Evolutionary conservation across 495 filamentous ascomycete genomes (phyloP), one percentile per base, ranked within the genome.

Genomic region (Margaritispora aquatica): DNA sequence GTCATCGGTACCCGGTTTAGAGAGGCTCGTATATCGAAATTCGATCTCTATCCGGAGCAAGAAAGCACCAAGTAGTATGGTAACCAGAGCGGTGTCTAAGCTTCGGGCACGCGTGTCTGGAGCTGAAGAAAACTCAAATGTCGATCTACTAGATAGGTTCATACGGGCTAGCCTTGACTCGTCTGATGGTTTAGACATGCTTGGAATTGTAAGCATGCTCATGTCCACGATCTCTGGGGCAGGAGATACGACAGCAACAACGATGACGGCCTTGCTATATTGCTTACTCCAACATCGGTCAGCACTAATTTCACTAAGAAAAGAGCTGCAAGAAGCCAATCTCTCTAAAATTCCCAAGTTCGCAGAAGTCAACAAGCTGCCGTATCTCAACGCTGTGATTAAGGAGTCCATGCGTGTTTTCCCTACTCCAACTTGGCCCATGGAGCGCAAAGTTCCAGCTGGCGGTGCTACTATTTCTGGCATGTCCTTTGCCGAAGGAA

Each of bases 371-470:
- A 22, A 22, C 19, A 62, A 62, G 20, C 26, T 63, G 15, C 34
- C 38, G 1, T 59, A 51, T 26, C 50, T 63, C 13, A 34, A 48
- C 11, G 55, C 61, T 15, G 41, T 57, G 17, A 58, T 59, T 26
- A 63, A 59, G 31, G 61, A 63, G 49, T 31, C 56, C 2, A 46
- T 63, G 50, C 55, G 61, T 22, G 9, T 58, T 10, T 51, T 54
- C 26, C 44, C 51, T 23, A 49, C 49, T 22, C 21, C 31, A 7
- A 52, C n/a, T 13, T 34, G 22, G 41, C 55, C 56, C 11, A 52
- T 57, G 46, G 56, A 59, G 50, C 61, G 61, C 36, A 31, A 36
- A 11, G 56, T 59, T 2, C 54, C 59, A n/a, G 11, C 44, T 11
- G 50, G 36, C 20, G 61, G 56, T 31, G 46, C 27, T 22, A 26